Base-by-base conservation (phyloP, 441 rosid genomes). In the Mallotus japonicus region DNA sequence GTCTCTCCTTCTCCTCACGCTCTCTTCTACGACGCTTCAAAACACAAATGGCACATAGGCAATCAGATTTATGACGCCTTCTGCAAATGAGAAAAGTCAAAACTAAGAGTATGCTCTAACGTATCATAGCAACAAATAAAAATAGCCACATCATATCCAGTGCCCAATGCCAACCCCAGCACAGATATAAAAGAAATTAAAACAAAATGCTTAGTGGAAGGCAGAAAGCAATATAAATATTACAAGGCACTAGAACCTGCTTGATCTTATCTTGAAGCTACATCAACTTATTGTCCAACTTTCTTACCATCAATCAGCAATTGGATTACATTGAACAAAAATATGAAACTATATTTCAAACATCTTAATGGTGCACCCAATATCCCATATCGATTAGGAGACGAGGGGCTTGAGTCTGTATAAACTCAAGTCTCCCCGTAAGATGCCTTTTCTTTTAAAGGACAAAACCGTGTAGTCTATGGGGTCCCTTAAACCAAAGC, bases 41-140 rank as follows among this genome's bases (percentile, higher is more conserved):
- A 75, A 92, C 84, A 77, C 98, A 95, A 77, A 95, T 78, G 19
- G 98, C 99, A 83, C 99, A 95, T 84, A 95, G 83, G 76, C 99
- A 95, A 87, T 93, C 95, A 65, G 79, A 85, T 85, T 95, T 95
- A 81, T 95, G 99, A 73, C 92, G 94, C 77, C 98, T 87, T 79
- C 98, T 95, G 89, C 82, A 86, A 66, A 67, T 37, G 24, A 67
- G 17, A 77, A 51, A 24, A 60, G 8, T 59, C 32, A 61, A 61
- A 71, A n/a, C 74, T 24, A 59, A 60, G 28, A 47, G 63, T 9
- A 28, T 28, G 32, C 2, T 28, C 32, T 28, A 28, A 28, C 3
- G 32, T 28, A 28, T 28, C 32, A 28, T 28, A 28, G 44, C 54
- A 67, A 13, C 20, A 51, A 14, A 24, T n/a, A 5, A 67, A 44